phyloP scores from a whole-genome alignment of 306 rosid genomes.

The Cyclanthera cordifolia region DNA sequence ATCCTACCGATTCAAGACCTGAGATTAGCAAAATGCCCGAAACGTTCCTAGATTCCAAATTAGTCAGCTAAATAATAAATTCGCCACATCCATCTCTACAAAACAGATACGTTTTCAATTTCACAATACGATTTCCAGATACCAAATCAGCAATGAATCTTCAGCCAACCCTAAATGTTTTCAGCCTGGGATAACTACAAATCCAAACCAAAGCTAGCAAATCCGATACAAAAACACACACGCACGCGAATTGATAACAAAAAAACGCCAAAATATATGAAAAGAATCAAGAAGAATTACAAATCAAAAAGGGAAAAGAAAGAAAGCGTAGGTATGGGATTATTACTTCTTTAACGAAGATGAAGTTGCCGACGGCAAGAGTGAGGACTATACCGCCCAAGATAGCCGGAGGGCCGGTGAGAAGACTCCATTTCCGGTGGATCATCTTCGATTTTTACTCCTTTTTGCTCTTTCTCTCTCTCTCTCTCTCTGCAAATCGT shows the following conservation, averaged over 20 bases:
- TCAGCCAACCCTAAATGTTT: neutral
- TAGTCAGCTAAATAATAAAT: neutral
- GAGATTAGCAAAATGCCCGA: neutral
- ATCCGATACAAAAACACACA: neutral
- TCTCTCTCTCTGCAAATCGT: neutral
- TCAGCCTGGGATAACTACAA: neutral
- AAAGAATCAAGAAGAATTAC: neutral
- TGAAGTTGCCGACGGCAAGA: slow-evolving; percentile 30
- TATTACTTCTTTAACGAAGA: slow-evolving; percentile 40
- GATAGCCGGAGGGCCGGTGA: slow-evolving; percentile 45
- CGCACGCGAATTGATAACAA: neutral
- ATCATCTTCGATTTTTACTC: slow-evolving; percentile 43
- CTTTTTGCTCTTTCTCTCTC: neutral
- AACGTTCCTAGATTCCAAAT: neutral
- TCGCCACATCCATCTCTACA: neutral
- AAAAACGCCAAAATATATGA: neutral
- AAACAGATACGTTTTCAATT: neutral
- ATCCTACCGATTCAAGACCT: neutral
- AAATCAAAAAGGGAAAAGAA: neutral
- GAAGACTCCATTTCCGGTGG: slow-evolving; percentile 86
- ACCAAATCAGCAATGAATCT: neutral
- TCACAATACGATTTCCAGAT: neutral
- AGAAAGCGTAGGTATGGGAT: neutral
- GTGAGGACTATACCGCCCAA: slow-evolving; percentile 54
- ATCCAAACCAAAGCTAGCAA: neutral